phyloP scores from a whole-genome alignment of 2,329 filamentous ascomycete species.

The Fusarium lyarnte region DNA sequence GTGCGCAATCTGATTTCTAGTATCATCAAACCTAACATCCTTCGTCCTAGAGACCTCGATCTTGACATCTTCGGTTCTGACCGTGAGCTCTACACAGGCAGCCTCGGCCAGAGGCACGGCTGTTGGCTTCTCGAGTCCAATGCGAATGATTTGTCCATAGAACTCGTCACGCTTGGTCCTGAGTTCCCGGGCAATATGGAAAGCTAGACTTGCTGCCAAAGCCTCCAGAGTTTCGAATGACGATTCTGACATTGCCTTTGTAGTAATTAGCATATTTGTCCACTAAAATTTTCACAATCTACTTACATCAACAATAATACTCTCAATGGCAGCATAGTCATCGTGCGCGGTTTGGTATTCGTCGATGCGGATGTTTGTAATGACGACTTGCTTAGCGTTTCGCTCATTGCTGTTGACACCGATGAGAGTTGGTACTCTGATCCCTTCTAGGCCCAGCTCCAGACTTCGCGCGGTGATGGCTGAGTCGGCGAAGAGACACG shows the following conservation, averaged over 20 bases:
- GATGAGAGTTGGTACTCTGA: conserved; percentile 74
- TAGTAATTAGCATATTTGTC: neutral
- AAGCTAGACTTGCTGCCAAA: conserved; percentile 60
- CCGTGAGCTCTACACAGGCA: conserved; percentile 67
- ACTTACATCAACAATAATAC: conserved; percentile 68
- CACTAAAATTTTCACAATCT: neutral
- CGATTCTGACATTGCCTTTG: conserved; percentile 63
- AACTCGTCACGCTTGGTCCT: conserved; percentile 29
- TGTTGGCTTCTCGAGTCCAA: conserved; percentile 76
- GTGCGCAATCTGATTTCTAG: conserved; percentile 10
- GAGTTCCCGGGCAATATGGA: conserved; percentile 57
- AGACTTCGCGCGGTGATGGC: conserved; percentile 42
- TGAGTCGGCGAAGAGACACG: conserved; percentile 53
- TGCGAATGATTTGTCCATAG: conserved; percentile 62
- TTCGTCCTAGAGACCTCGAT: conserved; percentile 11
- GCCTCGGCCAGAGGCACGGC: conserved; percentile 78
- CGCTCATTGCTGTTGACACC: conserved; percentile 80
- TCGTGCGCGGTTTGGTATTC: conserved; percentile 58
- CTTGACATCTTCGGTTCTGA: conserved; percentile 43
- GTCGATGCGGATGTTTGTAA: conserved; percentile 71
- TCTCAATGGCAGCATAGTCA: conserved; percentile 65
- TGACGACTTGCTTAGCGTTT: conserved; percentile 70
- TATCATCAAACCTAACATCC: conserved; percentile 21
- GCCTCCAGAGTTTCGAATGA: conserved; percentile 72
- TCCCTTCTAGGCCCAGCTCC: conserved; percentile 61